Evolutionary conservation across 306 rosid species (phyloP).

Genomic region (Pterocarpus macrocarpus): DNA sequence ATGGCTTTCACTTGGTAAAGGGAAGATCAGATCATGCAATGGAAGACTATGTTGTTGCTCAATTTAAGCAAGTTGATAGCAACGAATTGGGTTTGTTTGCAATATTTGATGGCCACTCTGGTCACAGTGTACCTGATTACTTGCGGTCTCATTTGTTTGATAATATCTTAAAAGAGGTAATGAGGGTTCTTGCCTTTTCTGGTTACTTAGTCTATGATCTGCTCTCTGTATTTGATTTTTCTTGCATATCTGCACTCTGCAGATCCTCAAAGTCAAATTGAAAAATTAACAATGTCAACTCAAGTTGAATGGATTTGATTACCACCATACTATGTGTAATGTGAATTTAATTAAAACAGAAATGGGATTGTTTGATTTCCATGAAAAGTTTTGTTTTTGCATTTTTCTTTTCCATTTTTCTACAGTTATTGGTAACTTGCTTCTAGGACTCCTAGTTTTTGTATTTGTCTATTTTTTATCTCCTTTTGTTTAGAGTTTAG

Average conservation of each 20-base stretch:
- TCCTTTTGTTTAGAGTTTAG: background rate
- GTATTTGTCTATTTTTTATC: background rate
- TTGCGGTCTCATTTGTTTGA: conserved; percentile 78
- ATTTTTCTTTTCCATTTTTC: background rate
- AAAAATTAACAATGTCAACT: conserved; percentile 9
- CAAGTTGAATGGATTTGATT: conserved; percentile 30
- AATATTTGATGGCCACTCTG: conserved; percentile 94
- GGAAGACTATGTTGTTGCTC: conserved; percentile 92
- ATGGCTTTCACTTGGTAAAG: conserved; percentile 91
- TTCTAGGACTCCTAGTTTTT: conserved; percentile 18
- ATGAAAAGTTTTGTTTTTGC: background rate
- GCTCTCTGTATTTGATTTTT: background rate
- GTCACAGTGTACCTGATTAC: conserved; percentile 82
- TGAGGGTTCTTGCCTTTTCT: background rate
- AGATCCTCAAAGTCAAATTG: conserved; percentile 8
- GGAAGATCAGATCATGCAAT: conserved; percentile 81
- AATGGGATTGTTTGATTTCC: background rate
- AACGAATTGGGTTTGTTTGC: conserved; percentile 94
- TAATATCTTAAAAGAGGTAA: conserved; percentile 85
- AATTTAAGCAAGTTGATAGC: conserved; percentile 76
- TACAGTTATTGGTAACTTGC: background rate
- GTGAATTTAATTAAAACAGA: background rate
- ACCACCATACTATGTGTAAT: background rate
- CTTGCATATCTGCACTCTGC: background rate
- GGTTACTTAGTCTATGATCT: background rate